phyloP scores from a whole-genome alignment of 2,329 filamentous ascomycete species.

The Lomentospora prolificans region DNA sequence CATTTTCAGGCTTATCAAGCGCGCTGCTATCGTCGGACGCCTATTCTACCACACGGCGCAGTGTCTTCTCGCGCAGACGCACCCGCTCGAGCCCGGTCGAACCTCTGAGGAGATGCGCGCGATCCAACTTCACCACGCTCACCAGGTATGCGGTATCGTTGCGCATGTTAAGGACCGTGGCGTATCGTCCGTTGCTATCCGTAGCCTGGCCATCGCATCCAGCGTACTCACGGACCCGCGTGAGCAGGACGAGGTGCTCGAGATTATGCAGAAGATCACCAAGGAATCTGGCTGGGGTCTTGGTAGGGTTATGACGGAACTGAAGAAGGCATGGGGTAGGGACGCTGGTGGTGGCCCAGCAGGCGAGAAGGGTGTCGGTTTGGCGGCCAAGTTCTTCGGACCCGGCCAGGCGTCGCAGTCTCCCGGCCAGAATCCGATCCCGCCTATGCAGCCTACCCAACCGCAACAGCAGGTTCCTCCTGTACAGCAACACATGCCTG shows the following conservation, averaged over 20 bases:
- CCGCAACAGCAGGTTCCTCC: conserved; percentile 15
- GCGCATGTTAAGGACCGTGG: conserved; percentile 75
- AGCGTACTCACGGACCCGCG: conserved; percentile 56
- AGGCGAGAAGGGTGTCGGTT: not conserved
- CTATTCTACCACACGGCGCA: conserved; percentile 86
- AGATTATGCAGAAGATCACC: conserved; percentile 66
- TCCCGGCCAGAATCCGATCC: not conserved
- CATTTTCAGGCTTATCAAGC: conserved; percentile 61
- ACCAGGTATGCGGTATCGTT: conserved; percentile 81
- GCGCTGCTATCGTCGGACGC: conserved; percentile 68
- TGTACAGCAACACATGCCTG: conserved; percentile 13
- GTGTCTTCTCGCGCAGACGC: conserved; percentile 68
- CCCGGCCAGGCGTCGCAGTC: not conserved
- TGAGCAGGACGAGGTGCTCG: conserved; percentile 73
- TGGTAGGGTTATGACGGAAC: conserved; percentile 58
- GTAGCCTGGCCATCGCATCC: conserved; percentile 68
- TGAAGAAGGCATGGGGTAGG: conserved; percentile 75
- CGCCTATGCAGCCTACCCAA: conserved; percentile 8
- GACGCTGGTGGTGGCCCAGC: conserved; percentile 20
- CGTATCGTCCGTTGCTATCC: conserved; percentile 68
- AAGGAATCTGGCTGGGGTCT: conserved; percentile 72
- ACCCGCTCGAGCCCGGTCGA: conserved; percentile 56
- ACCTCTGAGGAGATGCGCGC: conserved; percentile 57
- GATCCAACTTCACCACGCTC: conserved; percentile 64
- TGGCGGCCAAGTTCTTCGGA: not conserved